These are phyloP conservation scores for Trametes cinnabarina DNA, from an alignment of 768 basidiomycete species.

Conservation along the genomic window DNA sequence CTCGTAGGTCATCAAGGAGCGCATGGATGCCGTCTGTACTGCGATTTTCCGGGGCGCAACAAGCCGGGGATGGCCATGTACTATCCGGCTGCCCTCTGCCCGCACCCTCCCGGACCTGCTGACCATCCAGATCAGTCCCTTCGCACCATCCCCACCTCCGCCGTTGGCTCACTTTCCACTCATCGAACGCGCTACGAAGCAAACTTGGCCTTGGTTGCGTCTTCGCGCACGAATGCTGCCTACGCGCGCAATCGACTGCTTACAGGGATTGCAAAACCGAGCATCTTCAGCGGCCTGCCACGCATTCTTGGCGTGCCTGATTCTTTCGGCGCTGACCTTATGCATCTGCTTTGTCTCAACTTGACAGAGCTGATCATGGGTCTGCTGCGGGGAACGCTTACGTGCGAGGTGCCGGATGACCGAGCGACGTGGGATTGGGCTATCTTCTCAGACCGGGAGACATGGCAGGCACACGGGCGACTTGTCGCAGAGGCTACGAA, in stretches of 20 bases:
- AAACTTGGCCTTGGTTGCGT: constrained; percentile 21
- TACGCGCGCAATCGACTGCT: constrained; percentile 27
- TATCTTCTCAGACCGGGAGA: constrained; percentile 3
- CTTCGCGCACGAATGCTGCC: constrained; percentile 24
- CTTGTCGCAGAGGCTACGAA: constrained; percentile 30
- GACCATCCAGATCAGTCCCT: constrained; percentile 32
- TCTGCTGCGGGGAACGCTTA: constrained; percentile 33
- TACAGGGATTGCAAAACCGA: constrained; percentile 37
- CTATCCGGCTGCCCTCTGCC: constrained; percentile 33
- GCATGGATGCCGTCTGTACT: constrained; percentile 37
- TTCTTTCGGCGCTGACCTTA: constrained; percentile 34
- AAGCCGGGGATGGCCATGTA: constrained; percentile 30
- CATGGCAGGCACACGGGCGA: constrained; percentile 39
- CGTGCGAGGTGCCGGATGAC: constrained; percentile 24
- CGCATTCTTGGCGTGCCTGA: neutral
- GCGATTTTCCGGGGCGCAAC: constrained; percentile 28
- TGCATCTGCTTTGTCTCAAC: constrained; percentile 41
- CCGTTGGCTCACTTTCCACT: neutral
- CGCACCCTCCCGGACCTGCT: constrained; percentile 22
- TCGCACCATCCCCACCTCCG: neutral
- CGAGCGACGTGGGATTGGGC: constrained; percentile 34
- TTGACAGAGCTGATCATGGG: constrained; percentile 33
- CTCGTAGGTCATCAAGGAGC: constrained; percentile 34
- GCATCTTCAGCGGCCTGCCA: constrained; percentile 33
- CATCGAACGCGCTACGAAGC: constrained; percentile 12